Evolutionary conservation across 1,284 basidiomycete genomes (phyloP).

Genomic region (Cronartium quercuum): DNA sequence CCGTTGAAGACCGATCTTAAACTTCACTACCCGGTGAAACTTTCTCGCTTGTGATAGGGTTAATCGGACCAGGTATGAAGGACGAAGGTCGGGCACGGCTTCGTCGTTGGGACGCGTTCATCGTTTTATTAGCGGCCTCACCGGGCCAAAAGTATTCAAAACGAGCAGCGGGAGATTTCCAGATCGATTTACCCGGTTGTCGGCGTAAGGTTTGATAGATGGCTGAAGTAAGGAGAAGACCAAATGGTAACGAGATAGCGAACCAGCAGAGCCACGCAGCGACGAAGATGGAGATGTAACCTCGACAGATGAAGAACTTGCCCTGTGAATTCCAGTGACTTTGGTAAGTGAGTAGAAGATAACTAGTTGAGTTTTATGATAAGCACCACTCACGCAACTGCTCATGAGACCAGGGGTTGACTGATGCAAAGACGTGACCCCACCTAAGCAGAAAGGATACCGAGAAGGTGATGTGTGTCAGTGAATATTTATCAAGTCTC

Average conservation of each 20-base stretch:
- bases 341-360: background rate
- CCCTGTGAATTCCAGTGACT: background rate
- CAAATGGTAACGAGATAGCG: constrained; percentile 6
- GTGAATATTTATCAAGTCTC: no score
- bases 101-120: background rate
- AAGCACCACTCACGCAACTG: constrained; percentile 13
- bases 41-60: background rate
- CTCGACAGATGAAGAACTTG: constrained; percentile 29
- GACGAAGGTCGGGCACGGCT: background rate
- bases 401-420: constrained; percentile 29
- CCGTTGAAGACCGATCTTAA: background rate
- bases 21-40: background rate
- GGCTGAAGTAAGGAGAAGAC: background rate
- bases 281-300: constrained; percentile 31
- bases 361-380: background rate
- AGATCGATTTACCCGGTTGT: background rate
- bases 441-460: background rate
- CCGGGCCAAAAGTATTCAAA: constrained; percentile 38
- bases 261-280: constrained; percentile 8
- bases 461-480: no score
- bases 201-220: constrained; percentile 4
- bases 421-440: constrained; percentile 20
- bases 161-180: constrained; percentile 2
- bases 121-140: background rate
- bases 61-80: background rate